A percentile compares a stretch with the other conserved stretches of the same genome.
Conservation (phyloP, 1,139 yeast genomes). For the Kodamaea alishanica region DNA sequence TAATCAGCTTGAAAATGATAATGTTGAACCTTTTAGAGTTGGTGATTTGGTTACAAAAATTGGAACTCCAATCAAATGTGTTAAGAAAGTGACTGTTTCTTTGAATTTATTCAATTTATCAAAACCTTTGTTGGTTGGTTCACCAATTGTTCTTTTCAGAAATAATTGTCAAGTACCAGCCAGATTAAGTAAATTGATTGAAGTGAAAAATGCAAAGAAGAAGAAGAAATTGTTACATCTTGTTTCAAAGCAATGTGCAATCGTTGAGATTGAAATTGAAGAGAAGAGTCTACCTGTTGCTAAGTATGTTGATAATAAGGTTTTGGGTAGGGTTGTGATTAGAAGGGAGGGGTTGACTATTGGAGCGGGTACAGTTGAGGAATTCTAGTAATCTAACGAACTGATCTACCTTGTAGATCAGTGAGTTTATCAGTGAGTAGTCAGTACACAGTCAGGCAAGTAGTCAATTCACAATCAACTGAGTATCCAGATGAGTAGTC, state of each 20-base stretch:
- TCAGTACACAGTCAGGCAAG: no score
- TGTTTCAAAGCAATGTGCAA: constrained; percentile 68
- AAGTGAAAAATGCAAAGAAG: constrained; percentile 42
- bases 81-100: constrained; percentile 50
- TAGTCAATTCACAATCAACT: no score
- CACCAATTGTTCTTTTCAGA: constrained; percentile 77
- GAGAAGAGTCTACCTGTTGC: constrained; percentile 60
- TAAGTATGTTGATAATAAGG: constrained; percentile 53
- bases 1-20: constrained; percentile 41
- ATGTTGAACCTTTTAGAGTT: constrained; percentile 46
- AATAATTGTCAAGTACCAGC: constrained; percentile 80
- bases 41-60: constrained; percentile 72
- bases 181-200: constrained; percentile 54
- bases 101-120: constrained; percentile 66
- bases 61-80: constrained; percentile 45
- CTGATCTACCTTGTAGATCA: neutral
- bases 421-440: neutral
- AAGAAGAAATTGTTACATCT: constrained; percentile 67
- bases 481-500: no score
- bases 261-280: constrained; percentile 63
- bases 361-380: constrained; percentile 72
- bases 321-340: constrained; percentile 76
- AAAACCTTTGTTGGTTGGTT: constrained; percentile 76
- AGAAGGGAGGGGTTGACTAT: constrained; percentile 84
- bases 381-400: constrained; percentile 4